Evolutionary conservation across 78 protist species (phyloP), one percentile per base, ranked within the genome.

Genomic region (Dictyostelium firmibasis): DNA sequence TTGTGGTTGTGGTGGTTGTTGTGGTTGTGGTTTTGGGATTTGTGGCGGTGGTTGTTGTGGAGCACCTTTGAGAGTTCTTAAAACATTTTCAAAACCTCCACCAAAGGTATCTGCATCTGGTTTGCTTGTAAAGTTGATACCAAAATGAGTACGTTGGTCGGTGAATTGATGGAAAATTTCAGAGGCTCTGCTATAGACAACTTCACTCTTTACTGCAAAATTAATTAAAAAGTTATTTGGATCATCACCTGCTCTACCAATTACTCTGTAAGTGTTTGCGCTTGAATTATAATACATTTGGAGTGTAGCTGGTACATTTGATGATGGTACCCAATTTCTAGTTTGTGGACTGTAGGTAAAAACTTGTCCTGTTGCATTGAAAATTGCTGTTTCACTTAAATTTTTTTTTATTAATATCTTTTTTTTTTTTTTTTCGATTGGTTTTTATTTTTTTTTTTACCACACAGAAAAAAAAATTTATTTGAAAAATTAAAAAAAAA

Each of bases 161-260:
- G 96, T 86, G 69, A 87, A 86, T 33, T 85, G 88, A 77, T 94
- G 96, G 77, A 94, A 94, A 11, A 75, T 81, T 20, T 87, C 96
- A 4, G 96, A 81, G 11, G 91, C 83, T 27, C 84, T 23, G n/a
- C 70, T 84, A 81, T 94, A 94, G 14, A 86, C 89, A 14, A 85
- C 92, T 25, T 94, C 96, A 25, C 62, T 64, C 16, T 91, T 85
- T 7, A 94, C 81, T 11, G 92, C 77, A 69, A 89, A 94, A 35
- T 94, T 94, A 72, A 94, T 86, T 79, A 85, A 77, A 75, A 94
- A 79, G 53, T 62, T 62, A 47, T 89, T 89, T 35, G 86, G 94
- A 25, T 89, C 94, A 16, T 89, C 84, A 60, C 44, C 75, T 7
- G 84, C 94, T 53, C 94, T 43, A n/a, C 84, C 94, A 81, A 89